Conservation (phyloP, 2,329 filamentous ascomycete species). For the Dryadomyces quercus-mongolicae region DNA sequence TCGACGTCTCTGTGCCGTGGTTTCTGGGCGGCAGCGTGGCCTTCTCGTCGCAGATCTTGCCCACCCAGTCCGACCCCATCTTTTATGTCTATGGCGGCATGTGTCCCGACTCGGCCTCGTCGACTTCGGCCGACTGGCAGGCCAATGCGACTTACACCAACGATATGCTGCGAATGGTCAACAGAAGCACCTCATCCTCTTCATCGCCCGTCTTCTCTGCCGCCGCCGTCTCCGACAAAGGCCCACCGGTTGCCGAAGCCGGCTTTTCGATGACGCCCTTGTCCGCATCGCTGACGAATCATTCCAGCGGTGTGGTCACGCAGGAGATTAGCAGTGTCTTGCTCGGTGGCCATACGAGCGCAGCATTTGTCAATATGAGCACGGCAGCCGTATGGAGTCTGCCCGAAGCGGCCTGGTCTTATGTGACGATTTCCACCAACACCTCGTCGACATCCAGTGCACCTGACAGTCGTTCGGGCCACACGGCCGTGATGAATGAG, state of each 20-base stretch:
- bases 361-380: constrained; percentile 89
- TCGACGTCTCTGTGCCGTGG: constrained; percentile 25
- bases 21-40: constrained; percentile 47
- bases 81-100: constrained; percentile 82
- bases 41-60: constrained; percentile 52
- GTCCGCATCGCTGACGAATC: constrained; percentile 55
- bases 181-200: constrained; percentile 9
- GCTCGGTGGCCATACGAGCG: constrained; percentile 71
- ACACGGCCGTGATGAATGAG: constrained; percentile 69
- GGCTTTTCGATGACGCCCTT: constrained; percentile 75
- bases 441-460: not conserved
- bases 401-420: constrained; percentile 79
- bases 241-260: constrained; percentile 66
- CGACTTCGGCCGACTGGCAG: constrained; percentile 42
- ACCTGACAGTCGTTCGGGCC: constrained; percentile 66
- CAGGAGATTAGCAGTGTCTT: constrained; percentile 71
- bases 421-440: constrained; percentile 46
- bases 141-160: constrained; percentile 66
- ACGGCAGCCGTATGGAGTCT: constrained; percentile 78
- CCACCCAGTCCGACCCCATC: constrained; percentile 37
- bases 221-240: constrained; percentile 30
- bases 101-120: constrained; percentile 45
- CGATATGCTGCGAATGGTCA: constrained; percentile 54
- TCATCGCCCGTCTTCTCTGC: constrained; percentile 22
- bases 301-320: constrained; percentile 41